Base-by-base conservation (phyloP, 345 rosid species). In the Salix purpurea region DNA sequence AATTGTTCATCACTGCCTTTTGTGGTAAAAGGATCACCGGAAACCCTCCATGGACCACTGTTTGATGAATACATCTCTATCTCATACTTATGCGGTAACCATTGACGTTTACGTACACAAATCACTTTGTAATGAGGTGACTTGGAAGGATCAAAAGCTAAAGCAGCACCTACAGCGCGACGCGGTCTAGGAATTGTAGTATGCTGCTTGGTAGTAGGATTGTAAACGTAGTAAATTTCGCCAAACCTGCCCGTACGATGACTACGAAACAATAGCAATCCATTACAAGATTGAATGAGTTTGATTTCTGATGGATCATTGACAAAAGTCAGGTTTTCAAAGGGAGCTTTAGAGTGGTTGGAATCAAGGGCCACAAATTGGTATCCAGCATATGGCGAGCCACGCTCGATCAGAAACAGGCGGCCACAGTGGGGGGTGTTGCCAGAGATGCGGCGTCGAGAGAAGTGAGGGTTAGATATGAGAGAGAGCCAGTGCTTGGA, bases 261-360 rank as follows among this genome's bases (percentile, higher is more conserved):
- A 72, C 82, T 81, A 67, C 32, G 61, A 76, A 91, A 86, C n/a
- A 90, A 73, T 18, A 89, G 76, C 48, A 87, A 85, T 12, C 91
- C 90, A 70, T 86, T 86, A 78, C 90, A 86, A 44, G 90, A 90
- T 26, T 86, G 84, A 18, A 78, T n/a, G 62, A 87, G 74, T 48
- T 64, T 36, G 65, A 88, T 85, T 1, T 65, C 77, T 1, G 78
- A 65, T 4, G 82, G 48, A 46, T 83, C 72, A 69, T 84, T 82
- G 32, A 58, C 54, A 14, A 84, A 82, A 26, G 79, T 62, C 56
- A 87, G 76, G 14, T 75, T 37, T 54, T 26, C 24, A n/a, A 79
- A 81, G 1, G 83, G 84, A 73, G 73, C 18, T 1, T 5, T 37
- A 58, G 73, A 69, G 50, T 26, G 73, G 14, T 21, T 65, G 44